phyloP scores from a whole-genome alignment of 2,329 filamentous ascomycete species.

The Colletotrichum sp. region DNA sequence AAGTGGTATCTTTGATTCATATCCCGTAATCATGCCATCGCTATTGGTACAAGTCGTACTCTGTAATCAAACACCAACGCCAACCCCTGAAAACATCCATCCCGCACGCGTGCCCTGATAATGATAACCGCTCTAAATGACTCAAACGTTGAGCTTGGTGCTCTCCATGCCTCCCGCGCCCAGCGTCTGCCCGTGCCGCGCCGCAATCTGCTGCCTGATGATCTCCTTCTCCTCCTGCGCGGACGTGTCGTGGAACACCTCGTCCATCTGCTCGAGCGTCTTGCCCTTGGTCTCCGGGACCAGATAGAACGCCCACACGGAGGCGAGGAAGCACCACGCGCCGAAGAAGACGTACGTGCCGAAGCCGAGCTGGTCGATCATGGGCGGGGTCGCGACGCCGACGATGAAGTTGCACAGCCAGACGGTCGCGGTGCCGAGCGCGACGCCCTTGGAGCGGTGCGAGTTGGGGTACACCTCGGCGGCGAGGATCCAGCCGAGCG shows the following conservation, averaged over 20 bases:
- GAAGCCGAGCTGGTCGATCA: constrained; percentile 53
- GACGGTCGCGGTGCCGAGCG: constrained; percentile 45
- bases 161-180: not conserved
- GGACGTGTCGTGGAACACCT: constrained; percentile 25
- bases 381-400: constrained; percentile 52
- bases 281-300: constrained; percentile 63
- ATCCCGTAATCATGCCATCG: not conserved
- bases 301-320: constrained; percentile 56
- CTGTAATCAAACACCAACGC: not conserved
- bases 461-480: constrained; percentile 6
- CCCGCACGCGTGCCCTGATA: not conserved
- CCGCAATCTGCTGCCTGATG: constrained; percentile 5
- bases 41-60: not conserved
- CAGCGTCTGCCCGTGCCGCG: not conserved
- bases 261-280: constrained; percentile 63
- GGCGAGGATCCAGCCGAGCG: not conserved
- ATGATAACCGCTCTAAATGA: not conserved
- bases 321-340: constrained; percentile 52
- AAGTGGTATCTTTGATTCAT: constrained; percentile 14
- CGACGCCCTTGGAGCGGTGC: constrained; percentile 20
- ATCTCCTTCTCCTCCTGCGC: constrained; percentile 14
- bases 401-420: constrained; percentile 56
- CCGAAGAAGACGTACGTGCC: constrained; percentile 66
- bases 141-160: not conserved
- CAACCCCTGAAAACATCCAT: not conserved